Conservation (phyloP, 768 basidiomycete species). For the Panellus pusillus region DNA sequence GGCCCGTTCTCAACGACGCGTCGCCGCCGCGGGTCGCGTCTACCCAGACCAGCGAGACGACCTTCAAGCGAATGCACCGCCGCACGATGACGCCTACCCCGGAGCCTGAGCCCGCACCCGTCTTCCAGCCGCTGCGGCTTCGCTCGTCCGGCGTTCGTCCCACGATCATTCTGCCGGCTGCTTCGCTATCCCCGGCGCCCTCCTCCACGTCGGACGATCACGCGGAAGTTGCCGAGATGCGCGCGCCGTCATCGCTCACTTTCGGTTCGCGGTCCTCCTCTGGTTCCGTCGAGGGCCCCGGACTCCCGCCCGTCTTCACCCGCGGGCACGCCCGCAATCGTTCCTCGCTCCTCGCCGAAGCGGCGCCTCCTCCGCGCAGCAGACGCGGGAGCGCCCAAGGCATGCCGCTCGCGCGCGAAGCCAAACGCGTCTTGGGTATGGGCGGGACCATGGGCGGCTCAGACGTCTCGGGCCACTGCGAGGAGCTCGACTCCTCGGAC, state of each 20-base stretch:
- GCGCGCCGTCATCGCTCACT: conserved; percentile 40
- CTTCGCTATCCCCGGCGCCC: conserved; percentile 25
- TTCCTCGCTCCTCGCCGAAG: conserved; percentile 26
- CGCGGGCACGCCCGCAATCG: conserved; percentile 28
- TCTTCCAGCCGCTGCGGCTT: conserved; percentile 54
- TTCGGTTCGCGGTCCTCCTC: conserved; percentile 36
- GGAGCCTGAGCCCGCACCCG: conserved; percentile 54
- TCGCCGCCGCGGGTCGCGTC: conserved; percentile 20
- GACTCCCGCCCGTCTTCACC: conserved; percentile 36
- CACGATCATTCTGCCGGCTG: background rate
- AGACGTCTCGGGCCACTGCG: conserved; percentile 43
- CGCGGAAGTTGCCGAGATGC: conserved; percentile 23
- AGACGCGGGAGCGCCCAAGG: conserved; percentile 26
- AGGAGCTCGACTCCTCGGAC: conserved; percentile 54
- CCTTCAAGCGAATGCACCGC: conserved; percentile 45
- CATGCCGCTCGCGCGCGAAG: conserved; percentile 47
- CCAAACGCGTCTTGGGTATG: conserved; percentile 59
- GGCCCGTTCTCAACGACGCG: conserved; percentile 43
- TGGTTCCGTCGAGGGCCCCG: conserved; percentile 15
- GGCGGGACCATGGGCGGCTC: conserved; percentile 69
- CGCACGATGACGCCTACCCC: conserved; percentile 59
- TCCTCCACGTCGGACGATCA: conserved; percentile 27
- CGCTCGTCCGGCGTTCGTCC: conserved; percentile 21
- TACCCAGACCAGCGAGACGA: conserved; percentile 10
- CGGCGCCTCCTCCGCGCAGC: conserved; percentile 18